Percentiles rank a stretch among this genome's conserved stretches.
These are phyloP conservation scores for Tetradesmus lagerheimii DNA, from an alignment of 139 green algal genomes.

Conservation along the genomic window DNA sequence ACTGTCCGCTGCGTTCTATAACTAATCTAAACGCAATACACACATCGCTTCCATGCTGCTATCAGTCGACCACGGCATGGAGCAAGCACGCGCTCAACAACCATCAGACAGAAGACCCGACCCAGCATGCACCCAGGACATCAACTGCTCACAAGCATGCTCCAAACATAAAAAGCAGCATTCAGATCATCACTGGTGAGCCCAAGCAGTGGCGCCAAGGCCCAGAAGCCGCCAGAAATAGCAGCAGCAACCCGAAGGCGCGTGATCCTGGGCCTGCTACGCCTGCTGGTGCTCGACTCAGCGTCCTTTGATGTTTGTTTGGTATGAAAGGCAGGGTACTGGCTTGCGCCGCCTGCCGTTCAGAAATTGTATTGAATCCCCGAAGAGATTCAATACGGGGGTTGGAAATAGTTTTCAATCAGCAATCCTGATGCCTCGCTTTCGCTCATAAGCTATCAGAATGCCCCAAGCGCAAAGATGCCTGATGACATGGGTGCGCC, in stretches of 20 bases:
- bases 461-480: conserved; percentile 4
- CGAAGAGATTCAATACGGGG: neutral
- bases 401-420: conserved; percentile 10
- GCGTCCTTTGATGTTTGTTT: neutral
- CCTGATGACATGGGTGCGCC: neutral
- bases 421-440: conserved; percentile 4
- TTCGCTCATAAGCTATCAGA: conserved; percentile 8
- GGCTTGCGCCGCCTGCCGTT: neutral
- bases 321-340: neutral
- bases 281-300: neutral
- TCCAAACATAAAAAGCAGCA: neutral
- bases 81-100: neutral
- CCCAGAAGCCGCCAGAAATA: conserved; percentile 1
- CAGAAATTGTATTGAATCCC: conserved; percentile 1
- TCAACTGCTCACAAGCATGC: neutral
- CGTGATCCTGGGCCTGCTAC: neutral
- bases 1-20: neutral
- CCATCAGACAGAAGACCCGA: neutral
- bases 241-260: neutral
- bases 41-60: no score
- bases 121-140: neutral
- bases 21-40: no score
- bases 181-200: neutral
- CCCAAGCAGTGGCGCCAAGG: neutral
- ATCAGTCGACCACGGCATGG: neutral